A percentile compares a stretch with the other conserved stretches of the same genome.
Conservation (phyloP, 164 flowering plant genomes). For the Stephania cephalantha region DNA sequence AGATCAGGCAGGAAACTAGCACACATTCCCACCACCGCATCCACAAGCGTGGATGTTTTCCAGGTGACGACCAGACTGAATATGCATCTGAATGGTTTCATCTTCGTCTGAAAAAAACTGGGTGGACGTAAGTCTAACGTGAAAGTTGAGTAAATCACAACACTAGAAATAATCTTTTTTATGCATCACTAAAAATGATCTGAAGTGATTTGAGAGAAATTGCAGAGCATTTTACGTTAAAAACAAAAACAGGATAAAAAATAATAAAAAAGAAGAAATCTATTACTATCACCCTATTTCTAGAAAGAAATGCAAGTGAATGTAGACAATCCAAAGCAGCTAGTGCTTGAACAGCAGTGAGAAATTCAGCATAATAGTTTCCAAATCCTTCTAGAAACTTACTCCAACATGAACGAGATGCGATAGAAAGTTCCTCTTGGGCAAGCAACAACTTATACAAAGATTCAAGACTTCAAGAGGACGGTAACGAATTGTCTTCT, state of each 20-base stretch:
- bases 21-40: neutral
- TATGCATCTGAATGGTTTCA: slow-evolving; percentile 75
- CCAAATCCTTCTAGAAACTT: slow-evolving; percentile 52
- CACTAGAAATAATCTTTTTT: neutral
- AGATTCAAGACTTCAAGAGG: slow-evolving; percentile 75
- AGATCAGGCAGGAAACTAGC: neutral
- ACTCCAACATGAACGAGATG: slow-evolving; percentile 72
- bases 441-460: slow-evolving; percentile 62
- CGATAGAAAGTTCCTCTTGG: slow-evolving; percentile 61
- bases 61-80: slow-evolving; percentile 84
- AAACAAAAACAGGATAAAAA: neutral
- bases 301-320: slow-evolving; percentile 78
- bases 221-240: too few relatives aligned
- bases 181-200: too few relatives aligned
- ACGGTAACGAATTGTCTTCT: slow-evolving; percentile 78
- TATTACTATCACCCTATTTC: slow-evolving; percentile 46
- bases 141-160: neutral
- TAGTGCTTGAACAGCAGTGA: slow-evolving; percentile 83
- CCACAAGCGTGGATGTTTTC: slow-evolving; percentile 11
- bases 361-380: slow-evolving; percentile 67
- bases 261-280: neutral
- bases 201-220: too few relatives aligned
- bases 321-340: slow-evolving; percentile 85
- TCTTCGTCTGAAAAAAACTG: slow-evolving; percentile 53
- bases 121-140: slow-evolving; percentile 74